phyloP scores from a whole-genome alignment of 176 grass and related monocot genomes.

The Sorghum bicolor region Sorghum_bicolor_NCBIv3 NC_012870.2:58672501-58673000 shows the following conservation, averaged over 20 bases:
- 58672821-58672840: background rate
- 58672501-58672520: background rate
- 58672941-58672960: background rate
- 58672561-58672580: background rate
- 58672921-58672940: background rate
- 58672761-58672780: background rate
- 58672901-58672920: background rate
- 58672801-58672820: background rate
- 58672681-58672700: background rate
- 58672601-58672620: background rate
- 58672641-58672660: background rate
- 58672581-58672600: background rate
- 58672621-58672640: background rate
- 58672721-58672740: background rate
- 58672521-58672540: background rate
- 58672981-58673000: background rate
- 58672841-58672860: background rate
- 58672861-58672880: background rate
- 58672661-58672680: background rate
- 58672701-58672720: background rate
- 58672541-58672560: background rate
- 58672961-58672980: background rate
- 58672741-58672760: background rate
- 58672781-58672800: constrained; percentile 2
- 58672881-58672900: background rate